Evolutionary conservation across 495 filamentous ascomycete genomes (phyloP), one percentile per base, ranked within the genome.

Genomic region (Penicillium canescens): DNA sequence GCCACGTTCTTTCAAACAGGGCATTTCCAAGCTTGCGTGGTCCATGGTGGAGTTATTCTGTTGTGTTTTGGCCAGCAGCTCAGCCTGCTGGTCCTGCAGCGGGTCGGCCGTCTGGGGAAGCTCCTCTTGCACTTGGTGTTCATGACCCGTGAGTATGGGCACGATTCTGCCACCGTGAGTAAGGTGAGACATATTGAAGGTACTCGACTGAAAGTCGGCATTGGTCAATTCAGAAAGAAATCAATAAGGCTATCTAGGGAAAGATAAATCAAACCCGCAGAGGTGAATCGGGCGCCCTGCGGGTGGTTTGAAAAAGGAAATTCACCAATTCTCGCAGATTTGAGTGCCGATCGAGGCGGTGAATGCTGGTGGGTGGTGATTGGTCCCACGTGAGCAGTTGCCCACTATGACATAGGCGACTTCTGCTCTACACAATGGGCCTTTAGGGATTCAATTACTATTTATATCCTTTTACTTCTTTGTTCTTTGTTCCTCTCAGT

Each of bases 101-200:
- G 39, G 42, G 44, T 34, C 34, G 23, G 31, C 18, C 41, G 42
- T 48, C 28, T 31, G 28, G 28, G 28, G 28, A 31, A 31, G 28
- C 28, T 31, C 28, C 28, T 31, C 28, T 31, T 31, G 6, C 28
- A 31, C 18, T 18, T 18, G 28, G 8, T 31, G 28, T 31, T 64
- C 59, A 57, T 57, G 65, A 31, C 68, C 62, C 52, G 59, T 53
- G 57, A 78, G 63, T 70, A 78, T 71, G 56, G 75, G 75, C 65
- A 78, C 73, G 53, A 78, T 77, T 71, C 75, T 77, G 71, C 65
- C 71, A 69, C 69, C 71, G 62, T 74, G 70, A 44, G 60, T 63
- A 57, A 68, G 51, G 45, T 70, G 61, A 54, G 75, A 66, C 75
- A 78, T 78, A 52, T 50, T 77, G 67, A 59, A 52, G 47, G 44